Base-by-base conservation (phyloP, 306 rosid species). In the Dalbergia oliveri region DNA sequence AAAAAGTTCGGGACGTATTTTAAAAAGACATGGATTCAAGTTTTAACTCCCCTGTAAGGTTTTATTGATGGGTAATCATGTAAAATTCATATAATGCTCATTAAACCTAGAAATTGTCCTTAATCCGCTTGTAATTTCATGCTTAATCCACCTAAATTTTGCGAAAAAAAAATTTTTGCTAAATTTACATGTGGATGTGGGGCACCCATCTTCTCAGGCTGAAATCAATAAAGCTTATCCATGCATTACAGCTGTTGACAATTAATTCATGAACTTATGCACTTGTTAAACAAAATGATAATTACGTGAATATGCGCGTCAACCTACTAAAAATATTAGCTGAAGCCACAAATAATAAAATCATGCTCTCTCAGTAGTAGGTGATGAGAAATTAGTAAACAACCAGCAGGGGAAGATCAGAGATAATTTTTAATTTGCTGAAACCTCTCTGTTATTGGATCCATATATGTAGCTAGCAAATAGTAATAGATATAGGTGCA, bases 241-340 rank as follows among this genome's bases (percentile, higher is more conserved):
- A 77, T 61, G 79, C 74, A 81, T 78, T 84, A 80, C 88, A 88
- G 88, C 85, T 85, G 87, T 82, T 74, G 76, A 67, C 77, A 53
- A 71, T 10, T 59, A 57, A 41, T n/a, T 67, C 47, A 43, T 66
- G 73, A 68, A 75, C 59, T 10, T 67, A 13, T 81, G 58, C 72
- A 34, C 53, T 35, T 23, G 51, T 39, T 31, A 58, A 66, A 5
- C 18, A 18, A 51, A 51, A 26, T 21, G 19, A 57, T 68, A 68
- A 33, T 31, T 70, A 72, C 49, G 74, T 76, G 73, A 81, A 78
- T 79, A 81, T 59, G 66, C 62, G 70, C 35, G 75, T 74, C 66
- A 84, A 68, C 26, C 45, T 18, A 71, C 18, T 26, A 26, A 59
- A 6, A 10, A 47, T 61, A 51, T 71, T 71, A 57, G 75, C 49